phyloP scores from a whole-genome alignment of 2,329 filamentous ascomycete species.

The Fusarium globosum region DNA sequence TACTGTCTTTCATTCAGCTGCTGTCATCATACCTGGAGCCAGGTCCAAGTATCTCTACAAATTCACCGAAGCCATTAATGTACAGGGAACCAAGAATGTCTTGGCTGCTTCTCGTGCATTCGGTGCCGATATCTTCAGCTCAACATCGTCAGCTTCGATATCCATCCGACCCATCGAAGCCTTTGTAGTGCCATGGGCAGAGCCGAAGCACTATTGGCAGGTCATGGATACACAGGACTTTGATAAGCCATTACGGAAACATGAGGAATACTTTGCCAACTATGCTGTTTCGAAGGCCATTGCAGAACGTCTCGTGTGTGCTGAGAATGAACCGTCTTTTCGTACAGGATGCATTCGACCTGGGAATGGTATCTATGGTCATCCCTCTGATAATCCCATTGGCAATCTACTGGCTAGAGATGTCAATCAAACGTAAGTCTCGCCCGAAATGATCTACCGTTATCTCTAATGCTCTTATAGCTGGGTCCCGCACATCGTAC shows the following conservation, averaged over 20 bases:
- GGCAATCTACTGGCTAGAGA: background rate
- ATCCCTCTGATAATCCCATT: slow-evolving; percentile 1
- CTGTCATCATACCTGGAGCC: slow-evolving; percentile 1
- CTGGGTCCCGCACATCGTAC: slow-evolving; percentile 5
- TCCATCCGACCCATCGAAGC: background rate
- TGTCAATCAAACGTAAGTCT: background rate
- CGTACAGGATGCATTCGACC: slow-evolving; percentile 18
- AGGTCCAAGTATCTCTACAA: slow-evolving; percentile 6
- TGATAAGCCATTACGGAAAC: background rate
- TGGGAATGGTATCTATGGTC: slow-evolving; percentile 7
- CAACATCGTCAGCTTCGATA: slow-evolving; percentile 7
- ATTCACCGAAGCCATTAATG: slow-evolving; percentile 1
- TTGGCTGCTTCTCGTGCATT: background rate
- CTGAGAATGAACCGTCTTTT: background rate
- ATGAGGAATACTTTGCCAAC: background rate
- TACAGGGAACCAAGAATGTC: slow-evolving; percentile 12
- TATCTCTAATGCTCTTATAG: background rate
- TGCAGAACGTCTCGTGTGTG: background rate
- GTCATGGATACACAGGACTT: background rate
- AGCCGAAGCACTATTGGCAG: slow-evolving; percentile 3
- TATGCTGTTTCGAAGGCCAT: slow-evolving; percentile 2
- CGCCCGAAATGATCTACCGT: accelerated
- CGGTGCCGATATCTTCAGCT: slow-evolving; percentile 3
- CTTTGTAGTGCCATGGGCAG: slow-evolving; percentile 3
- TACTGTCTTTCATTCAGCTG: slow-evolving; percentile 13